A percentile compares a stretch with the other conserved stretches of the same genome.
Evolutionary conservation across 108 stramenopile genomes (phyloP).

Genomic region (Mayamaea pseudoterrestris): DNA sequence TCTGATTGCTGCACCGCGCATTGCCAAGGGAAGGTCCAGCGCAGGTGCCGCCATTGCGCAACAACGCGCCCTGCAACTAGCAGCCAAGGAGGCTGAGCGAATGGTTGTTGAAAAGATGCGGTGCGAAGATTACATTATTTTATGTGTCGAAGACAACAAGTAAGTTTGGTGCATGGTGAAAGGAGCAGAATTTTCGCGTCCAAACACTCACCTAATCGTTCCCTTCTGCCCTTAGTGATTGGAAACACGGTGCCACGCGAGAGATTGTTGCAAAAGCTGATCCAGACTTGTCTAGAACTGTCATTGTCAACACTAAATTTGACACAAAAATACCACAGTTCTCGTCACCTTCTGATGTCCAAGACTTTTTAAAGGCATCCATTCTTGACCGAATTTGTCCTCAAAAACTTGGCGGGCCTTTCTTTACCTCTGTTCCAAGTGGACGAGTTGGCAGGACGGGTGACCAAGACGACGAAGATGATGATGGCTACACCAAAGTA

Average conservation of each 20-base stretch:
- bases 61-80: constrained; percentile 59
- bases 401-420: constrained; percentile 83
- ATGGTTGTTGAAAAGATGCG: constrained; percentile 77
- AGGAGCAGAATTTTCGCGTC: no score
- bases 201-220: no score
- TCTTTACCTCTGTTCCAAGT: constrained; percentile 86
- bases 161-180: no score
- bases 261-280: constrained; percentile 75
- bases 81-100: constrained; percentile 79
- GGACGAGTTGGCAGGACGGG: constrained; percentile 59
- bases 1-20: constrained; percentile 60
- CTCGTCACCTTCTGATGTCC: constrained; percentile 63
- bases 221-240: no score
- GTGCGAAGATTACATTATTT: constrained; percentile 83
- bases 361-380: constrained; percentile 69
- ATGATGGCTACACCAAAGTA: constrained; percentile 30
- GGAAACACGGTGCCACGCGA: constrained; percentile 85
- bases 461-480: constrained; percentile 1
- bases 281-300: constrained; percentile 83
- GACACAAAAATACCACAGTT: constrained; percentile 93
- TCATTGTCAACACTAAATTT: constrained; percentile 86
- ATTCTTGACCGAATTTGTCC: constrained; percentile 61
- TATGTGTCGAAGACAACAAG: constrained; percentile 92
- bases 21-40: constrained; percentile 32
- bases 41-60: constrained; percentile 40